Base-by-base conservation (phyloP, 768 basidiomycete species). In the Terana coerulea region DNA sequence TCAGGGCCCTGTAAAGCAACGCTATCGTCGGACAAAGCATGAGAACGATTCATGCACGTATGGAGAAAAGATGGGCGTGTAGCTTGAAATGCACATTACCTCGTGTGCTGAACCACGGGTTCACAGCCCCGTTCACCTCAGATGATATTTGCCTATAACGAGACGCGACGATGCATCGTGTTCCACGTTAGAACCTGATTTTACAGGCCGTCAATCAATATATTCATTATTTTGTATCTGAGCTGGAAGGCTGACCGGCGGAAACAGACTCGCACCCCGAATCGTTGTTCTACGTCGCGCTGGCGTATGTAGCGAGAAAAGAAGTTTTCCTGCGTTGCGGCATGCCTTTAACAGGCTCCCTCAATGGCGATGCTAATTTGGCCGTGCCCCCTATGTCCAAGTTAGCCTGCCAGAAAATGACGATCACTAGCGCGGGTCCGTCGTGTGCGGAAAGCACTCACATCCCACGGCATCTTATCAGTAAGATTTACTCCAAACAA, bases 401-500 rank as follows among this genome's bases (percentile, higher is more conserved):
- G 21, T 8, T 17, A 8, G 36, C n/a, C 36, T 37, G 36, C 7
- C 21, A 37, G 15, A 37, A n/a, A 37, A 37, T 17, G 8, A 17
- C 8, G 36, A 19, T n/a, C n/a, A n/a, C 12, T 24, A 14, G 30
- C 45, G 45, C 45, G 45, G 45, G 45, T 46, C 45, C 45, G 45
- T 21, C 45, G 8, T 29, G n/a, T 26, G 29, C 30, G 29, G 17
- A 34, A 30, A 22, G 15, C 12, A 46, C 45, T 46, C 45, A 46
- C n/a, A n/a, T n/a, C n/a, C n/a, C n/a, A n/a, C 45, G 45, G 21
- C 34, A 30, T 33, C 45, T 46, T 46, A 46, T 46, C 45, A 30
- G 28, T 33, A 46, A 15, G 45, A 21, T 17, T 33, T 34, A 2
- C 6, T n/a, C 45, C 45, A 46, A 10, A 46, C 45, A 33, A 46